Base-by-base conservation (phyloP, 371 early-diverging fungal species). In the Nematocida ironsii region DNA sequence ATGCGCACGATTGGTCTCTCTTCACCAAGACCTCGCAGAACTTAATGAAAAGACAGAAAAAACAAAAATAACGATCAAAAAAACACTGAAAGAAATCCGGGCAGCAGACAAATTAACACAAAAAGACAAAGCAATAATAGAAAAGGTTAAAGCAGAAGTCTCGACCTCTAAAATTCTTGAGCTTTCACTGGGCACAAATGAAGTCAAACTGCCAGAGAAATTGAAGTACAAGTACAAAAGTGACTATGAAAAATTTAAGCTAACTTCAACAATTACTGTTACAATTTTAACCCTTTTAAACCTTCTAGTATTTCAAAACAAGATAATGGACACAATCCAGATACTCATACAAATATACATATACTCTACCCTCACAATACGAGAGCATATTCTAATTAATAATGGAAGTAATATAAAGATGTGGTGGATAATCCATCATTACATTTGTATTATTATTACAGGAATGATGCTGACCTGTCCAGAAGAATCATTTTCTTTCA, bases 401-500 rank as follows among this genome's bases (percentile, higher is more conserved):
- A 89, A 88, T 74, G 88, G 88, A 27, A 85, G 84, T 54, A 47
- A 86, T 55, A 89, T 88, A 13, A 83, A 85, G 40, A 68, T 13
- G 11, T 88, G 88, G 88, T 89, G 88, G 88, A 82, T 87, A 25
- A 48, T 48, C 39, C 87, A 88, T 75, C 88, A 89, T 71, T 88
- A 87, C 62, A 56, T 88, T 20, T 82, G 83, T 94, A 95, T 45
- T 91, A 96, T 78, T 9, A 68, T 78, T 5, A 60, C 80, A 23
- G 80, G 57, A 50, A 78, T 78, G 56, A 78, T 78, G 80, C 68
- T 78, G 4, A 67, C 80, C 39, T 78, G 80, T 60, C 80, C 80
- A 27, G 80, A 78, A 9, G 25, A 39, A 18, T 71, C 80, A 16
- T 78, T 78, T 55, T 23, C 20, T 13, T 42, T 27, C 18, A 78